Conservation (phyloP, 2,329 filamentous ascomycete genomes). For the Teratosphaeria gauchensis region DNA sequence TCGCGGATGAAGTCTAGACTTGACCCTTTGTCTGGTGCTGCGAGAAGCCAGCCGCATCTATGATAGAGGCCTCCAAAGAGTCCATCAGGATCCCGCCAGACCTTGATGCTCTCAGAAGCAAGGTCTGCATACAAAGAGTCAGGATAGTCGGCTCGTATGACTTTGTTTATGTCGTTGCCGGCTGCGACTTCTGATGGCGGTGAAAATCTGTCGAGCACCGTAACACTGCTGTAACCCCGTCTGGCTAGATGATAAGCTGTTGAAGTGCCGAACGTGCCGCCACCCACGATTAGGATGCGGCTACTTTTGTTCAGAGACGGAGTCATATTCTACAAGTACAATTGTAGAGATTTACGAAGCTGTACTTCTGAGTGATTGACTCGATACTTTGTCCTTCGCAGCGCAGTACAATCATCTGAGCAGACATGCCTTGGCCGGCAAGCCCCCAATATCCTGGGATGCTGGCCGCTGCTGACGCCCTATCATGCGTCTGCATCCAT, state of each 20-base stretch:
- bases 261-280: constrained; percentile 1
- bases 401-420: not conserved
- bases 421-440: not conserved
- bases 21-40: constrained; percentile 4
- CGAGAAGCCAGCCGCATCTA: constrained; percentile 8
- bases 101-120: constrained; percentile 54
- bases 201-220: constrained; percentile 37
- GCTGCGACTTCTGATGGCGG: constrained; percentile 38
- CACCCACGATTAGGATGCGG: not conserved
- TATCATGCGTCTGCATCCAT: not conserved
- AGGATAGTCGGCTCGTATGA: constrained; percentile 63
- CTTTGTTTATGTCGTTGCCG: constrained; percentile 42
- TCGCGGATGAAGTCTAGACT: constrained; percentile 5
- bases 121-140: constrained; percentile 63
- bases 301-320: not conserved
- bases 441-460: not conserved
- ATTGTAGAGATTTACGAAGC: too few species aligned
- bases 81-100: constrained; percentile 46
- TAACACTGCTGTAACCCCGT: constrained; percentile 39
- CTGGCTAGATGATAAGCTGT: constrained; percentile 1
- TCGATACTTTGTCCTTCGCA: too few species aligned
- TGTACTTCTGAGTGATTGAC: too few species aligned
- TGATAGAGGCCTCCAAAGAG: constrained; percentile 6
- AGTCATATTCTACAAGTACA: not conserved
- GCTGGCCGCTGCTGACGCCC: not conserved